These are phyloP conservation scores for Toxoplasma gondii DNA, from an alignment of 169 alveolate species.

Conservation along the genomic window DNA sequence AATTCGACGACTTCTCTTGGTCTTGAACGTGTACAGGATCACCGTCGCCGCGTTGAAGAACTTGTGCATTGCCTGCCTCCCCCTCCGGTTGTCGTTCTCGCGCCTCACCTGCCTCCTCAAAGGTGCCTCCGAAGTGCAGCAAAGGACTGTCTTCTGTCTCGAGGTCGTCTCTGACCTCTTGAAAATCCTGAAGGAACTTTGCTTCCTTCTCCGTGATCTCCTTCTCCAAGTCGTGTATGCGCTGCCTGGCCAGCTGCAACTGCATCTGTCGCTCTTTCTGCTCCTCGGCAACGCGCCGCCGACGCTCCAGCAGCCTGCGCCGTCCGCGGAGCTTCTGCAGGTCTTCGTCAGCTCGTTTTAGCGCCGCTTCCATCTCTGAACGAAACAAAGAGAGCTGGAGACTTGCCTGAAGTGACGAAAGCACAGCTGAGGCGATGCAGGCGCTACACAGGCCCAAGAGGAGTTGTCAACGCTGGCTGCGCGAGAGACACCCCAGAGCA, in stretches of 20 bases:
- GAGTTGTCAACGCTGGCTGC: too few relatives aligned
- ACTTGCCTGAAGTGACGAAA: too few relatives aligned
- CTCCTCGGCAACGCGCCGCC: background rate
- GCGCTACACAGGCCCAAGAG: too few relatives aligned
- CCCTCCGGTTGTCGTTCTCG: background rate
- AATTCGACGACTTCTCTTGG: too few relatives aligned
- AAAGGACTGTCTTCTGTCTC: background rate
- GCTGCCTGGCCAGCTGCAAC: background rate
- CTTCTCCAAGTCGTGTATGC: background rate
- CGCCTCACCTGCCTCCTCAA: background rate
- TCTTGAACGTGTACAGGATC: too few relatives aligned
- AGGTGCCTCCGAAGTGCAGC: background rate
- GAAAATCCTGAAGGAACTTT: background rate
- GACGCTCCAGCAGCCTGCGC: background rate
- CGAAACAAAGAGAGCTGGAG: background rate
- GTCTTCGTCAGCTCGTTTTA: background rate
- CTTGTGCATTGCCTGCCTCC: too few relatives aligned
- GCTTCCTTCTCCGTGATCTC: background rate
- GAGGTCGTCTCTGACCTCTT: background rate
- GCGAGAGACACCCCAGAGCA: too few relatives aligned
- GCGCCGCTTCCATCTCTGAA: background rate
- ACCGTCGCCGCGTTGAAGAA: too few relatives aligned
- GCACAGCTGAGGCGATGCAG: too few relatives aligned
- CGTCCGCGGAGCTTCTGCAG: background rate
- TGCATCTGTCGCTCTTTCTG: background rate